Conservation (phyloP, 768 basidiomycete genomes). For the Amylocystis lapponica region DNA sequence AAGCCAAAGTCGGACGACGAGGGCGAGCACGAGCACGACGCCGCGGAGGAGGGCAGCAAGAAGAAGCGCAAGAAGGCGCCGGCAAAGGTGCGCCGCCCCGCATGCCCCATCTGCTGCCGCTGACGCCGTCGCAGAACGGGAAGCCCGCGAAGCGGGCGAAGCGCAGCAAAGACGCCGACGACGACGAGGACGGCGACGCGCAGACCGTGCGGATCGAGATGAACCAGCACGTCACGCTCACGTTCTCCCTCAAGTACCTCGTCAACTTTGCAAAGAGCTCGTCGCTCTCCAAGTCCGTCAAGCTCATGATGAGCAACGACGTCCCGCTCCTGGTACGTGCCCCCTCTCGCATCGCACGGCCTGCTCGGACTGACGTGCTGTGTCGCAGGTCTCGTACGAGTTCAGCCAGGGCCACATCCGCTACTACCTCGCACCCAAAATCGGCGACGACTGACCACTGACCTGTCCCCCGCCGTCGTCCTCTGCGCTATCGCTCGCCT, state of each 20-base stretch:
- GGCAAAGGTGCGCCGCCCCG: slow-evolving; percentile 36
- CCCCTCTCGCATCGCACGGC: too few species aligned
- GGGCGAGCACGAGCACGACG: slow-evolving; percentile 28
- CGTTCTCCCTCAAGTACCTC: slow-evolving; percentile 95
- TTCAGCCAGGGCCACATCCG: slow-evolving; percentile 86
- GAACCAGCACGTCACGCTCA: slow-evolving; percentile 86
- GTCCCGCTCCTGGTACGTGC: slow-evolving; percentile 76
- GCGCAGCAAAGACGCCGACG: slow-evolving; percentile 39
- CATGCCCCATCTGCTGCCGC: background rate
- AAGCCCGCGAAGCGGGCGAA: slow-evolving; percentile 56
- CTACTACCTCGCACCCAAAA: slow-evolving; percentile 97
- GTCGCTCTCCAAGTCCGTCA: slow-evolving; percentile 63
- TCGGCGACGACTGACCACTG: slow-evolving; percentile 80
- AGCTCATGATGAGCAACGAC: slow-evolving; percentile 88
- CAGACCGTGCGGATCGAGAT: slow-evolving; percentile 76
- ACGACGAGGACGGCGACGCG: slow-evolving; percentile 42
- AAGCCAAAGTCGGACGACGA: slow-evolving; percentile 19
- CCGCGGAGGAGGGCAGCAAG: slow-evolving; percentile 29
- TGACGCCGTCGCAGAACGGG: slow-evolving; percentile 16
- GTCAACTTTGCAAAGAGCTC: slow-evolving; percentile 94
- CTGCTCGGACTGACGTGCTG: too few species aligned
- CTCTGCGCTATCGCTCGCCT: too few species aligned
- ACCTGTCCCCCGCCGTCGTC: too few species aligned
- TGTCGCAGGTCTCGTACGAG: slow-evolving; percentile 74
- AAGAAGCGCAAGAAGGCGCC: slow-evolving; percentile 67